phyloP scores from a whole-genome alignment of 176 grass and related monocot genomes.

The Calamus simplicifolius region DNA sequence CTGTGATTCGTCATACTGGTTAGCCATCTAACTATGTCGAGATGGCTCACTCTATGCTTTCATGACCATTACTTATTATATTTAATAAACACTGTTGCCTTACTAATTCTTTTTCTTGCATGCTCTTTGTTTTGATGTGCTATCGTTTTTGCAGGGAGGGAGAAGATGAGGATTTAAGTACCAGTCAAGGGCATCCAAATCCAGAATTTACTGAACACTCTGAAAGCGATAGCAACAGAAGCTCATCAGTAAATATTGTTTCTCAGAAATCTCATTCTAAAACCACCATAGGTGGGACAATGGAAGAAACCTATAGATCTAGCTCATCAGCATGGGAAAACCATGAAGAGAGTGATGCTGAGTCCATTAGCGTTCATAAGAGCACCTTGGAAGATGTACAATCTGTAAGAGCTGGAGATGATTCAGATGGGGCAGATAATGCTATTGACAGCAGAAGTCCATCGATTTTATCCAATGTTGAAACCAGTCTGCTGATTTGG shows the following conservation, averaged over 20 bases:
- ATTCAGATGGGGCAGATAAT: slow-evolving; percentile 37
- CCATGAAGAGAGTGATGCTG: slow-evolving; percentile 6
- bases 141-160: slow-evolving; percentile 22
- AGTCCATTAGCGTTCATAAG: slow-evolving; percentile 11
- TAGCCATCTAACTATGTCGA: too few species aligned
- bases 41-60: too few species aligned
- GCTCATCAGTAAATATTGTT: slow-evolving; percentile 11
- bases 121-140: too few species aligned
- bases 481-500: slow-evolving; percentile 53
- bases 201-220: slow-evolving; percentile 4
- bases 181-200: slow-evolving; percentile 1
- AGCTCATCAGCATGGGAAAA: slow-evolving; percentile 16
- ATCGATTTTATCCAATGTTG: slow-evolving; percentile 32
- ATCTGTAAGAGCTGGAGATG: slow-evolving; percentile 29
- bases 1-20: too few species aligned
- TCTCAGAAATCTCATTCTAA: background rate
- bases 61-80: too few species aligned
- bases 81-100: too few species aligned
- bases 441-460: slow-evolving; percentile 25
- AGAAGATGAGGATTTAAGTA: slow-evolving; percentile 6
- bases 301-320: slow-evolving; percentile 21
- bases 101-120: too few species aligned
- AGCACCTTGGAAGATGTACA: slow-evolving; percentile 20
- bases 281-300: background rate
- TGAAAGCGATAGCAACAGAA: slow-evolving; percentile 4